These are phyloP conservation scores for Pelargonium citronellum DNA, from an alignment of 441 rosid genomes.

Conservation along the genomic window DNA sequence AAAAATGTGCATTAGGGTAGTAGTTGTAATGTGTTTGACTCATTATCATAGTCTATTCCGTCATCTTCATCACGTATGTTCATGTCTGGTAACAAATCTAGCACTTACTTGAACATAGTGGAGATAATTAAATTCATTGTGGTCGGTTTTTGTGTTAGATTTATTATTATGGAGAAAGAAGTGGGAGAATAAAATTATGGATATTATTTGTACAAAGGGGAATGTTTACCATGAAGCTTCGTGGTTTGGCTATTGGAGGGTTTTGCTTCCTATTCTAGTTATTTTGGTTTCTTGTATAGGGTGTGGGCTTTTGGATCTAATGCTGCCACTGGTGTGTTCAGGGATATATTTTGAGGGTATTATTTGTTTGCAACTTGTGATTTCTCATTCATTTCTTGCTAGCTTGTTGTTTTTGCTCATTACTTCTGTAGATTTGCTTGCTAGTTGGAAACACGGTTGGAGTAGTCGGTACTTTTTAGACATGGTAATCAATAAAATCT, in stretches of 20 bases:
- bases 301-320: neutral
- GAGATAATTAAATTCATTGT: neutral
- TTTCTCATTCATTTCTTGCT: neutral
- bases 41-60: neutral
- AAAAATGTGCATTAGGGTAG: neutral
- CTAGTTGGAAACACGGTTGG: neutral
- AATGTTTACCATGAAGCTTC: neutral
- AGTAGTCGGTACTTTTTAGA: neutral
- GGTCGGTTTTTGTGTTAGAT: too few species aligned
- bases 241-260: neutral
- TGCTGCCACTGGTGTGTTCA: neutral
- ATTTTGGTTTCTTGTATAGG: slow-evolving; percentile 2
- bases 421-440: slow-evolving; percentile 9
- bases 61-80: neutral
- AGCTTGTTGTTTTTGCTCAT: neutral
- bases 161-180: neutral
- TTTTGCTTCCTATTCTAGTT: slow-evolving; percentile 2
- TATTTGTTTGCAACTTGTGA: neutral
- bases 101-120: neutral
- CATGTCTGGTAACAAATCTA: neutral
- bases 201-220: neutral
- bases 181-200: neutral
- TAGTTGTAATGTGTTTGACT: neutral
- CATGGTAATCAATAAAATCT: neutral
- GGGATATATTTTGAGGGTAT: neutral